Conservation (phyloP, 805 yeast genomes). For the Komagataella ulmi region DNA sequence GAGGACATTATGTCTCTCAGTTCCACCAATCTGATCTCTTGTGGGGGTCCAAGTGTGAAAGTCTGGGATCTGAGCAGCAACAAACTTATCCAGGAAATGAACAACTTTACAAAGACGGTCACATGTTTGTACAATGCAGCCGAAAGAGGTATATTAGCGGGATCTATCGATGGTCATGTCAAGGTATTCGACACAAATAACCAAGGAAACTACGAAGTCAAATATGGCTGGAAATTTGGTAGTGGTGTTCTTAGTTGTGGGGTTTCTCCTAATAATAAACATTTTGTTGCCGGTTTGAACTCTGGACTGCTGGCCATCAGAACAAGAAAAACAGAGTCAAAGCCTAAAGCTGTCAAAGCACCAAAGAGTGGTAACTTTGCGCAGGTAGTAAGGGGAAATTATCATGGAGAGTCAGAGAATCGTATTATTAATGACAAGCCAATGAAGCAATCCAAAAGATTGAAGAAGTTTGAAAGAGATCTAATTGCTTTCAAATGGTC, state of each 20-base stretch:
- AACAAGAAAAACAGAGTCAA: slow-evolving; percentile 65
- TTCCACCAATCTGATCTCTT: slow-evolving; percentile 64
- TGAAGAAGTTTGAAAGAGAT: slow-evolving; percentile 72
- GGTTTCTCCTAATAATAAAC: slow-evolving; percentile 77
- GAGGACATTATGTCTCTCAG: slow-evolving; percentile 70
- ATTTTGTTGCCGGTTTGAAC: slow-evolving; percentile 83
- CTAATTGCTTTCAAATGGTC: slow-evolving; percentile 84
- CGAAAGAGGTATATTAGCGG: slow-evolving; percentile 75
- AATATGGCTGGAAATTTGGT: slow-evolving; percentile 95
- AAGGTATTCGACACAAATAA: slow-evolving; percentile 77
- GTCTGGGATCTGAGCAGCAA: slow-evolving; percentile 90
- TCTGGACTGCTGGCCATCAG: slow-evolving; percentile 83
- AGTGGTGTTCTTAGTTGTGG: slow-evolving; percentile 87
- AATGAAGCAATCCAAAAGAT: slow-evolving; percentile 39
- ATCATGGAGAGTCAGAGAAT: slow-evolving; percentile 81
- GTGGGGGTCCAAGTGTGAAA: slow-evolving; percentile 70
- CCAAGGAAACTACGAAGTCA: slow-evolving; percentile 61
- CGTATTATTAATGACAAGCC: slow-evolving; percentile 47
- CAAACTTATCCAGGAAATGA: slow-evolving; percentile 51
- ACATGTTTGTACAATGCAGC: slow-evolving; percentile 69
- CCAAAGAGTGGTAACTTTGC: slow-evolving; percentile 51
- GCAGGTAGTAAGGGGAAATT: slow-evolving; percentile 86
- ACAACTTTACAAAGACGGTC: slow-evolving; percentile 88
- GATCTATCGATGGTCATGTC: slow-evolving; percentile 94
- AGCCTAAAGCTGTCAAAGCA: slow-evolving; percentile 19